Base-by-base conservation (phyloP, 805 yeast species). In the Debaryomyces maramus region DNA sequence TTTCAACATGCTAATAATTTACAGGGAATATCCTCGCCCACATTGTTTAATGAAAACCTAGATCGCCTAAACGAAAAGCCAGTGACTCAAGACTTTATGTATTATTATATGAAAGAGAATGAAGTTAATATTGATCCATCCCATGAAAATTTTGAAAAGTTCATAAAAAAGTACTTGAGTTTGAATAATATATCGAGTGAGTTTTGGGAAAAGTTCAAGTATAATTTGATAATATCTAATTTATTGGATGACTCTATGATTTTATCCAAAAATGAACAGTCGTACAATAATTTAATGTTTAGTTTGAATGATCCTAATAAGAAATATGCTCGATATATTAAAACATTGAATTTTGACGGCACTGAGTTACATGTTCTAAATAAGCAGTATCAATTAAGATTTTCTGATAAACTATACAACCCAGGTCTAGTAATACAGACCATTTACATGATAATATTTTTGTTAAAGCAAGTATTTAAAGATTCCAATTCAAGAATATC, bases 191-290 rank as follows among this genome's bases (percentile, higher is more conserved):
- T 44, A 21, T 18, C 27, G 9, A 38, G 39, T 6, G 53, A 55
- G 40, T 62, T 67, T 34, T 60, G 67, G 65, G 75, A 70, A 40
- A 59, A 58, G 41, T 67, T 70, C 58, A 70, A 68, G 50, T 70
- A 70, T 47, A 61, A 55, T 44, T 45, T 70, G 21, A 53, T 70
- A 3, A 51, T 65, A 4, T 66, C 72, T 4, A 63, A 64, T 39
- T 50, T 70, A 10, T 45, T 70, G 29, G 73, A 70, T 40, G 70
- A 67, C 39, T 48, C 71, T 3, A 61, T 70, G 62, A 61, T 65
- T 17, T 49, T 69, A n/a, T 67, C 73, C 14, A 70, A 70, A 38
- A 68, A 66, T 37, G 73, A 70, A 26, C 70, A 63, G 45, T 52
- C 61, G 6, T 49, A 65, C 27, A 42, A 40, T 21, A 53, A 49